Base-by-base conservation (phyloP, 208 protist species). In the Crithidia mellificae region DNA sequence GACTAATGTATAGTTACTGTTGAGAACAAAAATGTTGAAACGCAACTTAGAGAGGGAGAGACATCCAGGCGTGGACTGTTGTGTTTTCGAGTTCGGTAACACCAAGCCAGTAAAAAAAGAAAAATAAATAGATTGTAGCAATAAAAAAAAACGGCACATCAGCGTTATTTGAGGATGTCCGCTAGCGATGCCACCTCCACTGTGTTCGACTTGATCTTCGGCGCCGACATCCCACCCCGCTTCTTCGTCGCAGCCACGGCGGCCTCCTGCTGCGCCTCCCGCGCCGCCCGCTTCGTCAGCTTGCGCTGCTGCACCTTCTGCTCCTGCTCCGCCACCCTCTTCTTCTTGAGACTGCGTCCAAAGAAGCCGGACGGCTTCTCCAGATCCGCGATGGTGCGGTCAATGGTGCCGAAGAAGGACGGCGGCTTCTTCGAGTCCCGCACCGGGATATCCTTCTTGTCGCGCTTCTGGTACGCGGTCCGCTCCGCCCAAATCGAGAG, bases 391-490 rank as follows among this genome's bases (percentile, higher is more conserved):
- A 95, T 78, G 32, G 70, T 71, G 50, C 85, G 85, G 54, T 95
- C 90, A 6, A 95, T 36, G 22, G 65, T 38, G 27, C 85, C 90
- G 59, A 89, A 87, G 57, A 91, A 85, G 55, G 85, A 91, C 6
- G 83, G 75, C 14, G 78, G 61, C 38, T 81, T 84, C 41, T 53
- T 81, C 82, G 87, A 87, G 19, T 84, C 90, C 7, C 68, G 61
- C 2, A 88, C 91, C 12, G 81, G 83, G 34, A 80, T 72, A 57
- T 95, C 90, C 34, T 80, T 85, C 25, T 69, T 72, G 50, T 88
- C 81, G n/a, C 91, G 87, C 72, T 84, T 71, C 78, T 96, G 91
- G 59, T 85, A 79, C 4, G 83, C 74, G 22, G 90, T 82, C 32
- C 74, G 78, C 71, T 91, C 86, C 6, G 62, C 63, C 88, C 91